Evolutionary conservation across 805 yeast species (phyloP).

Genomic region (Cyberlindnera suaveolens): DNA sequence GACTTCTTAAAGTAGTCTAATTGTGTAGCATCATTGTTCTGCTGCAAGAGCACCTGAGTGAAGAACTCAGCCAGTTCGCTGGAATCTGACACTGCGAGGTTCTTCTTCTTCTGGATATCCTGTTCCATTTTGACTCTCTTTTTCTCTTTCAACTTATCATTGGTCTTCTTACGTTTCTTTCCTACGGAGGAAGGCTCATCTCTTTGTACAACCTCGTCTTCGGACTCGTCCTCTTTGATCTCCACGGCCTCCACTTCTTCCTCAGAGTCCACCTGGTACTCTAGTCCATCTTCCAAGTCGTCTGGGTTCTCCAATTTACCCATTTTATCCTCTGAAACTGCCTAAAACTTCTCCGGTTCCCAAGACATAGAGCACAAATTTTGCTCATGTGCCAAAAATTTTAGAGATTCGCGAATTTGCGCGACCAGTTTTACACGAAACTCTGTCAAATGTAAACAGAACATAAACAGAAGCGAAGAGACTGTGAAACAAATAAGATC

Average conservation of each 20-base stretch:
- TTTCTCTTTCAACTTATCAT: constrained; percentile 50
- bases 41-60: constrained; percentile 51
- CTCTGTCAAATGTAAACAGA: too few species aligned
- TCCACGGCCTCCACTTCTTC: constrained; percentile 33
- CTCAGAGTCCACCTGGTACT: constrained; percentile 43
- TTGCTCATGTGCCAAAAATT: not conserved
- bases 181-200: constrained; percentile 9
- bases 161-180: constrained; percentile 23
- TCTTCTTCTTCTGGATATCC: constrained; percentile 51
- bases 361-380: too few species aligned
- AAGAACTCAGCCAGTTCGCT: constrained; percentile 63
- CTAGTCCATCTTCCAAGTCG: constrained; percentile 76
- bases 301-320: constrained; percentile 31
- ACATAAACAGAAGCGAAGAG: too few species aligned
- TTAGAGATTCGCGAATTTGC: not conserved
- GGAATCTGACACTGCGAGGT: constrained; percentile 48
- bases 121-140: constrained; percentile 63
- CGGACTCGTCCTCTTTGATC: constrained; percentile 26
- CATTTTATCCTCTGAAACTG: not conserved
- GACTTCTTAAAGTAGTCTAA: constrained; percentile 60
- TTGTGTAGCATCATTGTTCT: constrained; percentile 62
- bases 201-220: constrained; percentile 13
- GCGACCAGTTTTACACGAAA: constrained; percentile 3
- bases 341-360: too few species aligned
- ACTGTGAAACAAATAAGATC: too few species aligned